Evolutionary conservation across 345 rosid genomes (phyloP).

Genomic region (Lenwebbia sp.): DNA sequence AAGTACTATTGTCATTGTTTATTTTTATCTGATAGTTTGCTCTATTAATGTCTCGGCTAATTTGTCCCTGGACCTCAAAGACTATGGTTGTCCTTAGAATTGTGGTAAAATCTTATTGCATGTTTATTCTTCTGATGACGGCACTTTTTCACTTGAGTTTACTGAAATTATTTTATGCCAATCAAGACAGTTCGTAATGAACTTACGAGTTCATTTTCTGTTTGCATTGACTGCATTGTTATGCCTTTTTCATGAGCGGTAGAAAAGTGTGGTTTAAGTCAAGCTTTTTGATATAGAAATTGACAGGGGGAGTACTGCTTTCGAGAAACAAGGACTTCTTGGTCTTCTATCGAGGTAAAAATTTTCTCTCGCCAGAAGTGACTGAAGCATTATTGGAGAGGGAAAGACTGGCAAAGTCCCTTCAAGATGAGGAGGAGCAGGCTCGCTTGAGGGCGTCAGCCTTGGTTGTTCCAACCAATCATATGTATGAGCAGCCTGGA

Average conservation of each 20-base stretch:
- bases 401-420: slow-evolving; percentile 55
- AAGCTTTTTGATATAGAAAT: not conserved
- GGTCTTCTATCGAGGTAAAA: slow-evolving; percentile 92
- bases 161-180: not conserved
- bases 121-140: not conserved
- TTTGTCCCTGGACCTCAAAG: not conserved
- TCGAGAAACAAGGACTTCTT: slow-evolving; percentile 86
- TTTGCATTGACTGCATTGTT: not conserved
- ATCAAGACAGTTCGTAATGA: not conserved
- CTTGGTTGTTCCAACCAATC: slow-evolving; percentile 26
- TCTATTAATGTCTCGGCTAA: not conserved
- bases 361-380: slow-evolving; percentile 64
- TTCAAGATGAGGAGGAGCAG: slow-evolving; percentile 79
- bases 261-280: not conserved
- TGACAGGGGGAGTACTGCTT: slow-evolving; percentile 56
- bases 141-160: not conserved
- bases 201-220: not conserved
- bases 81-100: not conserved
- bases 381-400: slow-evolving; percentile 72
- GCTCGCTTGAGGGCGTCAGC: slow-evolving; percentile 69
- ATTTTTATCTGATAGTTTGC: not conserved
- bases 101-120: not conserved
- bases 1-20: not conserved
- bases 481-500: slow-evolving; percentile 26
- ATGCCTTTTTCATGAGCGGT: not conserved